Base-by-base conservation (phyloP, 306 rosid genomes). In the Cyclanthera cordifolia region DNA sequence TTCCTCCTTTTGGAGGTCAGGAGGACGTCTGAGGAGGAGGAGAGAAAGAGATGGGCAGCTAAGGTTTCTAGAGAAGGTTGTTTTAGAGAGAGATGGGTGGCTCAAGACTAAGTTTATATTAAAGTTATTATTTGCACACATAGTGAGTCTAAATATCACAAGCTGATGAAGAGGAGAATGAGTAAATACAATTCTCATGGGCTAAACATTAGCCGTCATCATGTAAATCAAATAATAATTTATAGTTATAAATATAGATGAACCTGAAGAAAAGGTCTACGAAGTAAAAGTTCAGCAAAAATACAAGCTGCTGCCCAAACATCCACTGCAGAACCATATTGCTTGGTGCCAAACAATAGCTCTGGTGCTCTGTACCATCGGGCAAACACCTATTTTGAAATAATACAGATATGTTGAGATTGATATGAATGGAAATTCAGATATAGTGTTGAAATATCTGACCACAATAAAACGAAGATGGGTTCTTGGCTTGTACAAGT, bases 361-460 rank as follows among this genome's bases (percentile, higher is more conserved):
- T 91, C 97, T 37, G 97, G 97, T 78, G 97, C 97, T 87, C 97
- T 89, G 78, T 91, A 91, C 97, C 97, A 91, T 66, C 96, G 88
- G 8, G 97, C 97, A 76, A 91, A 91, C 55, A 91, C 97, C 97
- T 91, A 69, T 74, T 47, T 73, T 75, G 45, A 68, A 9, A 58
- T 14, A 28, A 55, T 20, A 67, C 52, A 47, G 56, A 59, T 24
- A 66, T 80, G 32, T 11, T 13, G 2, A 20, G 28, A 25, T 20
- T 25, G 73, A 20, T 19, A 69, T 32, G 47, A n/a, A 50, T n/a
- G 6, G 21, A 30, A 68, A 66, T 14, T 41, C 70, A 45, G 53
- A 20, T 15, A 65, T 1, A 8, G 7, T 19, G 53, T 14, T 45
- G 20, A 65, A 64, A 43, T 43, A 65, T 13, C 3, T 19, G 14